Base-by-base conservation (phyloP, 2,329 filamentous ascomycete species). In the Cladobotryum mycophilum region DNA sequence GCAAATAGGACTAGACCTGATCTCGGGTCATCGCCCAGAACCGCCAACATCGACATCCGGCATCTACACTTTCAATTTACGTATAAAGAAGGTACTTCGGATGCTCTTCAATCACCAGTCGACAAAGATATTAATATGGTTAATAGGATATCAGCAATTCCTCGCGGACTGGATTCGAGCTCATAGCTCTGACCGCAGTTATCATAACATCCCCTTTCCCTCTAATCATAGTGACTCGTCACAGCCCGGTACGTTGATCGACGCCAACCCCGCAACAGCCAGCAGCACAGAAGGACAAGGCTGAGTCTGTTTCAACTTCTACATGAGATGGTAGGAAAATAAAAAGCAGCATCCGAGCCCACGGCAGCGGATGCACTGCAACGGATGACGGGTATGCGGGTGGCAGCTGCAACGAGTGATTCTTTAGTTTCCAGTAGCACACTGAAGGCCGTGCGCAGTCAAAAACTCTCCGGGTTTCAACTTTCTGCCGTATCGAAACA, bases 21-120 rank as follows among this genome's bases (percentile, higher is more conserved):
- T 33, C 15, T 48, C 58, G 36, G 57, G 55, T 44, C 57, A 58
- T 47, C 53, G 38, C 15, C 55, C 57, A 14, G 54, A 60, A 51
- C 38, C 55, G 46, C 47, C n/a, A 40, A 62, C 3, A 57, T 71
- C 14, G 73, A 76, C 52, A 73, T 78, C 45, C 69, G 72, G 45
- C 74, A 77, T 59, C 64, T 78, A 25, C 71, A 71, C 5, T 70
- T 78, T 41, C 75, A 78, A 48, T 78, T 78, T 55, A 76, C 70
- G 40, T 67, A 70, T 41, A 65, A 70, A 25, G 69, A 73, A 57
- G 75, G 75, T 76, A 63, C 61, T 64, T 49, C 35, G 30, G 20
- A 9, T 14, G 11, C 8, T 36, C 11, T 38, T 7, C 33, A 22
- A 13, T 18, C n/a, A 36, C 15, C 25, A 30, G 9, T 30, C 25